Percentiles rank a stretch among this genome's conserved stretches.
Conservation (phyloP, 192 early-diverging fungal genomes). For the Geranomyces michiganensis region DNA sequence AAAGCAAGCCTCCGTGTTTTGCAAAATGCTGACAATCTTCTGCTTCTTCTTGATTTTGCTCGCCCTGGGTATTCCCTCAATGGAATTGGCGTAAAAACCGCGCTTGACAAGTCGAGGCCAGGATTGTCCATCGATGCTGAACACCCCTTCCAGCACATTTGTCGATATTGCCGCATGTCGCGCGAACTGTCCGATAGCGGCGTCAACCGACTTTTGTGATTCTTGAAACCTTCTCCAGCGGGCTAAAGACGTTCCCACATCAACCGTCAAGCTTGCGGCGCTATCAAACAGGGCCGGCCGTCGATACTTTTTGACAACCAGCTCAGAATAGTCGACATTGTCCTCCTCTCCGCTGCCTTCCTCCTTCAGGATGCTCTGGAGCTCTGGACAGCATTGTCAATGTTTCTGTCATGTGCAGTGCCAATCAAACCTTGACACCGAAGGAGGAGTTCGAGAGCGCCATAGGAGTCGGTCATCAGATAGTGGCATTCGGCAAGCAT, state of each 20-base stretch:
- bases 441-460: background rate
- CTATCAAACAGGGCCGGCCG: background rate
- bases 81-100: conserved; percentile 14
- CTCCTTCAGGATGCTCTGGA: background rate
- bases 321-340: background rate
- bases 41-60: conserved; percentile 15
- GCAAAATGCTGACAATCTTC: conserved; percentile 12
- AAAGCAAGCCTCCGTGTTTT: conserved; percentile 17
- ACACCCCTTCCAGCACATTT: conserved; percentile 25
- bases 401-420: background rate
- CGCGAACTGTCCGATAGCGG: conserved; percentile 16
- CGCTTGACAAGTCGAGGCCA: conserved; percentile 20
- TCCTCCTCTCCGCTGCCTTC: conserved; percentile 2
- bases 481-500: conserved; percentile 15
- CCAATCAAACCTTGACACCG: background rate
- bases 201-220: conserved; percentile 1
- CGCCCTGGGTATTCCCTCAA: background rate
- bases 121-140: conserved; percentile 10
- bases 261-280: background rate
- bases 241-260: background rate
- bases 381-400: background rate
- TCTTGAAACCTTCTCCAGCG: conserved; percentile 7
- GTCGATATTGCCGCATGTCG: conserved; percentile 12
- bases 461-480: conserved; percentile 16
- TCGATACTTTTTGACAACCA: background rate